phyloP scores from a whole-genome alignment of 176 grass and related monocot species.

The Triticum monococcum region DNA sequence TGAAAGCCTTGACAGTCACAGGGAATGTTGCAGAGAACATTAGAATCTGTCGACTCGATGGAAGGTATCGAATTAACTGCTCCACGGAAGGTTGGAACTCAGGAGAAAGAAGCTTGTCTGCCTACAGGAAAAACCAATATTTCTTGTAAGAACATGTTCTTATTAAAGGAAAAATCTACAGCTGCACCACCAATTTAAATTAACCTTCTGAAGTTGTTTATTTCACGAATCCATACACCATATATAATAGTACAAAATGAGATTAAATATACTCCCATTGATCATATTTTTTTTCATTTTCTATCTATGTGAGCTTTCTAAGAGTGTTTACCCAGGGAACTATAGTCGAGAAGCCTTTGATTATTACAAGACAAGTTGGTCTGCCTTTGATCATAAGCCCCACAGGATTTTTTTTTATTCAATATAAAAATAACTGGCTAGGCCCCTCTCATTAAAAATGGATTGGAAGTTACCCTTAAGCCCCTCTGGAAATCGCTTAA shows the following conservation, averaged over 20 bases:
- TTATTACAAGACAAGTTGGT: not conserved
- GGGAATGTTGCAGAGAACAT: slow-evolving; percentile 96
- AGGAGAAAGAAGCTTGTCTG: too few relatives aligned
- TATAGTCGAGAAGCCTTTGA: not conserved
- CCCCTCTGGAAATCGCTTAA: not conserved
- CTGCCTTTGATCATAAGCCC: not conserved
- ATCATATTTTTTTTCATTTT: not conserved
- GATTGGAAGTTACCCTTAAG: not conserved
- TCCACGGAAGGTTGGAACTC: slow-evolving; percentile 57
- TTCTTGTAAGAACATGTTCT: too few relatives aligned
- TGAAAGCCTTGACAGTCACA: slow-evolving; percentile 85
- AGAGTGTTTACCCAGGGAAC: not conserved
- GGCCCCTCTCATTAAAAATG: not conserved
- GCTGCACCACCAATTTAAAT: not conserved
- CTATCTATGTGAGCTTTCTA: not conserved
- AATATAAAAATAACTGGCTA: not conserved
- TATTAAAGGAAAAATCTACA: too few relatives aligned
- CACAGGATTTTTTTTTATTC: not conserved
- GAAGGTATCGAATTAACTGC: slow-evolving; percentile 71
- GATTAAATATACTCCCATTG: not conserved
- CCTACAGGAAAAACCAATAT: too few relatives aligned
- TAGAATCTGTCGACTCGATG: slow-evolving; percentile 68
- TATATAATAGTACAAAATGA: not conserved
- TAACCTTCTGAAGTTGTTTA: not conserved
- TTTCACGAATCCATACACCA: not conserved